Percentiles rank a stretch among this genome's conserved stretches.
Evolutionary conservation across 2,329 filamentous ascomycete species (phyloP).

Genomic region (Plenodomus biglobosus): DNA sequence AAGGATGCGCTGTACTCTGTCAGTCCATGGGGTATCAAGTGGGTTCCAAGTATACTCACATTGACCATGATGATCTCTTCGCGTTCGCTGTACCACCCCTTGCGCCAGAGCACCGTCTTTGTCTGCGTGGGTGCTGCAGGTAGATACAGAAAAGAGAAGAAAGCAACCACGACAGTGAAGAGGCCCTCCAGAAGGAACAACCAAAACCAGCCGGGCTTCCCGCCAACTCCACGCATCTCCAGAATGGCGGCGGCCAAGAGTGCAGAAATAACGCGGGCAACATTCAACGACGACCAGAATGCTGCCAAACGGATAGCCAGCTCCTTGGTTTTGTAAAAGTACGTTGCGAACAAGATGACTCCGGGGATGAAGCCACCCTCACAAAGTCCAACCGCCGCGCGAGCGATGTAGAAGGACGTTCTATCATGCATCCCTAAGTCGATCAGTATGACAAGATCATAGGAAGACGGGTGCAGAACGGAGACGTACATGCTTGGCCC

Average conservation of each 20-base stretch:
- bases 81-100: constrained; percentile 66
- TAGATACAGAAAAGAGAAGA: constrained; percentile 38
- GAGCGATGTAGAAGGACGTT: constrained; percentile 45
- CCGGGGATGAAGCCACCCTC: constrained; percentile 61
- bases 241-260: constrained; percentile 59
- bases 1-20: constrained; percentile 47
- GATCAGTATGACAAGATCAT: neutral
- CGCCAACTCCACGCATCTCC: constrained; percentile 52
- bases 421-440: constrained; percentile 49
- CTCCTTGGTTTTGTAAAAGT: constrained; percentile 73
- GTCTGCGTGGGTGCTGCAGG: constrained; percentile 55
- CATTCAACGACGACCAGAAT: constrained; percentile 69
- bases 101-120: constrained; percentile 43
- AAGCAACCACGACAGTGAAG: constrained; percentile 33
- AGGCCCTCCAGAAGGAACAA: constrained; percentile 50
- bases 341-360: constrained; percentile 67
- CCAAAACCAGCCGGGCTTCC: constrained; percentile 59
- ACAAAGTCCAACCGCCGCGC: constrained; percentile 48
- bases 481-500: constrained; percentile 63
- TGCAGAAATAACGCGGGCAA: constrained; percentile 57
- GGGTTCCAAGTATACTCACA: neutral
- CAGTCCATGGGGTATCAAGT: neutral
- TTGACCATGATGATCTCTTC: constrained; percentile 72
- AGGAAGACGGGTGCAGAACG: neutral
- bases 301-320: constrained; percentile 65